phyloP scores from a whole-genome alignment of 768 basidiomycete genomes.

The Leccinellum luteum region DNA sequence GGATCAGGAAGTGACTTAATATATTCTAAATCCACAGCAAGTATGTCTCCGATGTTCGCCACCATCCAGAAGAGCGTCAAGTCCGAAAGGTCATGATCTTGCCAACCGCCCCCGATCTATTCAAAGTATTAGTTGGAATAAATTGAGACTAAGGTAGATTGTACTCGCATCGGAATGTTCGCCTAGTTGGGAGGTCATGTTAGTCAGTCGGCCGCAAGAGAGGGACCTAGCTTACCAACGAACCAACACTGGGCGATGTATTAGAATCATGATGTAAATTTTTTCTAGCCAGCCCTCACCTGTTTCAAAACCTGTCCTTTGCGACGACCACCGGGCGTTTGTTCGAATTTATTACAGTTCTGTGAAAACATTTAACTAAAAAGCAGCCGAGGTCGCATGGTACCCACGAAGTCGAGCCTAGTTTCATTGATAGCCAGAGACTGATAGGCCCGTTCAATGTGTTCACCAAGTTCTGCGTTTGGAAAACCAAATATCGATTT shows the following conservation, averaged over 20 bases:
- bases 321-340: constrained; percentile 46
- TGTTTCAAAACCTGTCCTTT: constrained; percentile 64
- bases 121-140: background rate
- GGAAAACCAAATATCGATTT: constrained; percentile 63
- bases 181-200: constrained; percentile 21
- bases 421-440: constrained; percentile 68
- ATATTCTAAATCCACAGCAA: constrained; percentile 58
- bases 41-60: constrained; percentile 51
- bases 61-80: constrained; percentile 64
- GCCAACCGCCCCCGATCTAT: constrained; percentile 70
- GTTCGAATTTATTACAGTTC: constrained; percentile 63
- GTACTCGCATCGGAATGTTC: constrained; percentile 26
- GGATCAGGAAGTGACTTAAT: constrained; percentile 49
- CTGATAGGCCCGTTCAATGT: constrained; percentile 65
- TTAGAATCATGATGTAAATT: constrained; percentile 5
- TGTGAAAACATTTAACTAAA: constrained; percentile 22
- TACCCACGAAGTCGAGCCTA: constrained; percentile 63
- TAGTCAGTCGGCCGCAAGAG: background rate
- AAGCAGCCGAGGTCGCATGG: background rate
- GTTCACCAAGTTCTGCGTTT: constrained; percentile 56
- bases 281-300: constrained; percentile 32
- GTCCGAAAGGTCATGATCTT: constrained; percentile 66
- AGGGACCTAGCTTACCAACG: constrained; percentile 41
- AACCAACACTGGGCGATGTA: constrained; percentile 60
- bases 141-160: background rate